Evolutionary conservation across 371 early-diverging fungal species (phyloP).

Genomic region (Circinella minor): DNA sequence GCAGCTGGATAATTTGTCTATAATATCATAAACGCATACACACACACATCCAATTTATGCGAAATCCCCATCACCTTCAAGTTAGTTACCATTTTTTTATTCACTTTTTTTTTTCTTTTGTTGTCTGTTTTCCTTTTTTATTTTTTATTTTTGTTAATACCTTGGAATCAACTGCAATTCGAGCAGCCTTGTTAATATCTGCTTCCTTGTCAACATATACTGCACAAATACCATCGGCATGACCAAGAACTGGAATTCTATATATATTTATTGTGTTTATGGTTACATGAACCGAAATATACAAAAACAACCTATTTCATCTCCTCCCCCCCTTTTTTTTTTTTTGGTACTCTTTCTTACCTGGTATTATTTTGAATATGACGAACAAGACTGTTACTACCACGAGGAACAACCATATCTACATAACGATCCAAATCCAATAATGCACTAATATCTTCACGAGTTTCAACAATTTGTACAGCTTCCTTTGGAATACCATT

Average conservation of each 20-base stretch:
- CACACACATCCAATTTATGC: no score
- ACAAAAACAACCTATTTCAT: no score
- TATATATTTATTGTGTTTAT: neutral
- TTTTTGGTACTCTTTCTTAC: slow-evolving; percentile 38
- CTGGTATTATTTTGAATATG: slow-evolving; percentile 90
- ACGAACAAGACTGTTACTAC: slow-evolving; percentile 87
- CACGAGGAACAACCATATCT: slow-evolving; percentile 95
- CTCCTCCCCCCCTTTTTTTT: neutral
- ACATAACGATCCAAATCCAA: slow-evolving; percentile 90
- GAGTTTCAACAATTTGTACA: slow-evolving; percentile 87
- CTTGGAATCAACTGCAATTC: slow-evolving; percentile 90
- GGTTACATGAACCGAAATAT: neutral
- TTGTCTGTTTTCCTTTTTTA: neutral
- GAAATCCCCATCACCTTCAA: no score
- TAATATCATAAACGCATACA: no score
- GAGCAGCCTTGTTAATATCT: slow-evolving; percentile 73
- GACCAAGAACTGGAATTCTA: slow-evolving; percentile 97
- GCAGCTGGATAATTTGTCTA: slow-evolving; percentile 94
- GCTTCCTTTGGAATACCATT: slow-evolving; percentile 69
- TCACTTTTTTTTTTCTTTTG: neutral
- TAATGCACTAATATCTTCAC: slow-evolving; percentile 86
- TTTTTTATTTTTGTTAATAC: slow-evolving; percentile 28
- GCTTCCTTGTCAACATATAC: slow-evolving; percentile 87
- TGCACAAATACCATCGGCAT: slow-evolving; percentile 96
- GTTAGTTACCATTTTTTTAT: neutral